phyloP scores from a whole-genome alignment of 345 rosid genomes.

The Moringa oleifera region DNA sequence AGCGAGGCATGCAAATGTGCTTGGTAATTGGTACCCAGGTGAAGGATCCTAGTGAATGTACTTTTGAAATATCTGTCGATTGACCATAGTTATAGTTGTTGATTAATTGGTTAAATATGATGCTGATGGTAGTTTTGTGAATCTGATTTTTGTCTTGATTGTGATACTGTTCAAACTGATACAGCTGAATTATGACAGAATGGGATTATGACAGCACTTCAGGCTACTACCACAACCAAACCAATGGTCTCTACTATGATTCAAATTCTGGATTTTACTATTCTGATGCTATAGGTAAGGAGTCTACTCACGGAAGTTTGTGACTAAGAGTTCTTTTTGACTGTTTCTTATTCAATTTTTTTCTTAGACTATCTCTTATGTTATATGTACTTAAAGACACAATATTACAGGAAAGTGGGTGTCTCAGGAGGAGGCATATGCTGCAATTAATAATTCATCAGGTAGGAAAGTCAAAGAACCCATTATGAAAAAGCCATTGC shows the following conservation, averaged over 20 bases:
- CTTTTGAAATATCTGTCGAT: constrained; percentile 27
- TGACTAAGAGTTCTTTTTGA: background rate
- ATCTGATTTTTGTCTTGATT: constrained; percentile 20
- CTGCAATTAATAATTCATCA: constrained; percentile 36
- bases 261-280: constrained; percentile 84
- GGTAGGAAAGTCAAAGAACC: constrained; percentile 34
- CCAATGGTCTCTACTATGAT: constrained; percentile 62
- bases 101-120: constrained; percentile 2
- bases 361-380: constrained; percentile 7
- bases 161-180: constrained; percentile 24
- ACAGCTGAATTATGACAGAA: constrained; percentile 46
- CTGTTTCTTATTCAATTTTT: background rate
- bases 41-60: constrained; percentile 14
- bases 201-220: constrained; percentile 68
- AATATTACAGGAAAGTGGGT: constrained; percentile 82
- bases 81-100: constrained; percentile 16
- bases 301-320: background rate
- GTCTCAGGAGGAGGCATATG: constrained; percentile 74
- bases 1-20: constrained; percentile 12
- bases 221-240: constrained; percentile 59
- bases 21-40: constrained; percentile 21
- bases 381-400: constrained; percentile 15
- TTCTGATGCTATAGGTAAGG: constrained; percentile 72
- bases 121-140: background rate
- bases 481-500: constrained; percentile 27